phyloP scores from a whole-genome alignment of 768 basidiomycete genomes.

The Auricularia heimuer region DNA sequence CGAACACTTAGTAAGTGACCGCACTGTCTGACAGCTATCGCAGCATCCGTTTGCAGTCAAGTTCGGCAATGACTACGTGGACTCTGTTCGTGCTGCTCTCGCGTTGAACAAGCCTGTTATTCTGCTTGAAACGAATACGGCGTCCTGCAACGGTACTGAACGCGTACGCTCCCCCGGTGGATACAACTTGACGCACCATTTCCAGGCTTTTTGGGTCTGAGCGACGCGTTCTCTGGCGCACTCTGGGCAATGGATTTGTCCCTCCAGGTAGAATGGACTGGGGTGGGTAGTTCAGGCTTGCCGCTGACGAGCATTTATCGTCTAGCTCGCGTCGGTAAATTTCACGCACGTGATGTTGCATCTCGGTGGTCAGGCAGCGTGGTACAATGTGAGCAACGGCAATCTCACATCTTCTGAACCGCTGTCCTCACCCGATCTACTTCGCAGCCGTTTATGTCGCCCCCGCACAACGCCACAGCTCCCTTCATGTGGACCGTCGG shows the following conservation, averaged over 20 bases:
- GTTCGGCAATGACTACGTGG: not conserved
- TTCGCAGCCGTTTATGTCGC: constrained; percentile 40
- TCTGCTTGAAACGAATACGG: constrained; percentile 48
- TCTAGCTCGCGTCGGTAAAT: constrained; percentile 36
- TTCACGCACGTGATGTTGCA: constrained; percentile 40
- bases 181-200: too few species aligned
- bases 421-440: not conserved
- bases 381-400: constrained; percentile 39
- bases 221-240: constrained; percentile 39
- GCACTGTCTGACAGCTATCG: not conserved
- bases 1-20: not conserved
- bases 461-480: constrained; percentile 33
- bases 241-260: constrained; percentile 44
- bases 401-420: not conserved
- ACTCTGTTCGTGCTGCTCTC: not conserved
- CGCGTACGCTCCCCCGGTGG: too few species aligned
- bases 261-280: constrained; percentile 19
- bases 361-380: constrained; percentile 37
- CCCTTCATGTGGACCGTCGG: constrained; percentile 46
- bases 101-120: constrained; percentile 29
- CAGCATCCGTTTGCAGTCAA: not conserved
- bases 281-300: constrained; percentile 37
- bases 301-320: constrained; percentile 36
- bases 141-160: constrained; percentile 31
- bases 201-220: constrained; percentile 33